Conservation (phyloP, 768 basidiomycete species). For the Auricularia cornea region DNA sequence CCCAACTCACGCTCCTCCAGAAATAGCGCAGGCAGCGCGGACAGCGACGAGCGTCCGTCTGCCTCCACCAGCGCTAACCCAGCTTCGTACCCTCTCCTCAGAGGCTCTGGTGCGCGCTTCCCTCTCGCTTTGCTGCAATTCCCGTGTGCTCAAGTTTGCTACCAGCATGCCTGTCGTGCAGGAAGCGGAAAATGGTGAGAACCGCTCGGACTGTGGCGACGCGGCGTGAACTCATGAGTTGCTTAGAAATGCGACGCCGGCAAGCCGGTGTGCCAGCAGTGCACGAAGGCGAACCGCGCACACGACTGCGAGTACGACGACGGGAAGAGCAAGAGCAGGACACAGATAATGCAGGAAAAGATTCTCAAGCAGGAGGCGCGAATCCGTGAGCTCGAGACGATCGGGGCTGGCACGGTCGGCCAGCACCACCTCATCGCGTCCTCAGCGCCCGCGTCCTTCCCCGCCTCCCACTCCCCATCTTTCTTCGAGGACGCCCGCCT, state of each 20-base stretch:
- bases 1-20: neutral
- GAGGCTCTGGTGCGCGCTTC: conserved; percentile 35
- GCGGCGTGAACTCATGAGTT: neutral
- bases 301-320: conserved; percentile 76
- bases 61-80: neutral
- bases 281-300: conserved; percentile 65
- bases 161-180: conserved; percentile 18
- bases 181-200: conserved; percentile 64
- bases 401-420: neutral
- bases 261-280: conserved; percentile 75
- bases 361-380: conserved; percentile 64
- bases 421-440: conserved; percentile 15
- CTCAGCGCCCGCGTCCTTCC: conserved; percentile 17
- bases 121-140: conserved; percentile 33
- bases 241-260: conserved; percentile 64
- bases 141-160: neutral
- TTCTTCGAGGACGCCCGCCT: neutral
- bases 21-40: neutral
- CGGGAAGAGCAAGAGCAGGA: conserved; percentile 76
- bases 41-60: neutral
- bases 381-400: conserved; percentile 49
- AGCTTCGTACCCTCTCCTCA: conserved; percentile 20
- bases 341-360: conserved; percentile 70
- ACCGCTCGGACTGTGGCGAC: neutral
- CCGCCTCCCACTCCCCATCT: conserved; percentile 1